Evolutionary conservation across 108 stramenopile species (phyloP).

Genomic region (Cyclotella choctawhatcheeana): DNA sequence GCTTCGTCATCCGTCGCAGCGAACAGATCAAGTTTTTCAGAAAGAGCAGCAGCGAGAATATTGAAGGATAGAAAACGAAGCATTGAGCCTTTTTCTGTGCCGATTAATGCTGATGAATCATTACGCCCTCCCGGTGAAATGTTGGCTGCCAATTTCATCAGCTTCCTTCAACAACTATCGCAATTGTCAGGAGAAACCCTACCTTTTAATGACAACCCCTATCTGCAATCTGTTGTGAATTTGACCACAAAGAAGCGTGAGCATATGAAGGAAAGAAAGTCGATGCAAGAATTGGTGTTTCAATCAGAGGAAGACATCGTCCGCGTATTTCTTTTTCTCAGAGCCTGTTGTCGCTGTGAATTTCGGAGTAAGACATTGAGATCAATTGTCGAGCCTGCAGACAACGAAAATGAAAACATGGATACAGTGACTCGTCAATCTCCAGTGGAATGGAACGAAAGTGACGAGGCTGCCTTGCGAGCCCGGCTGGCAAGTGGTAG

Average conservation of each 20-base stretch:
- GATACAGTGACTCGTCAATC: background rate
- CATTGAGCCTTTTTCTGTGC: constrained; percentile 38
- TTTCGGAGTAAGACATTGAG: background rate
- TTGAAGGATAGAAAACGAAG: constrained; percentile 34
- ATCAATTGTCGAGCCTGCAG: constrained; percentile 2
- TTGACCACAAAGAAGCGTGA: constrained; percentile 22
- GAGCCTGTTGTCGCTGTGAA: constrained; percentile 9
- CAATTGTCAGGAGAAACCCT: constrained; percentile 46
- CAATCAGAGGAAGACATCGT: constrained; percentile 29
- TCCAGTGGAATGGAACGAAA: constrained; percentile 15
- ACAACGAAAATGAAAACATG: constrained; percentile 11
- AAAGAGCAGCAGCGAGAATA: constrained; percentile 30
- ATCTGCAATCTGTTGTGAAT: constrained; percentile 53
- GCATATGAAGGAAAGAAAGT: constrained; percentile 28
- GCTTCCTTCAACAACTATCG: constrained; percentile 60
- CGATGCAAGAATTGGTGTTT: constrained; percentile 50
- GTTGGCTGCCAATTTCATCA: constrained; percentile 71
- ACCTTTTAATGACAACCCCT: constrained; percentile 67
- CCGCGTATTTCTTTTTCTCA: constrained; percentile 34
- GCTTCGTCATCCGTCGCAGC: constrained; percentile 13
- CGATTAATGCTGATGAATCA: background rate
- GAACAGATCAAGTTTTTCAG: constrained; percentile 24
- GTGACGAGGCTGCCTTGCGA: no score
- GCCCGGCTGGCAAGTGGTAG: constrained; percentile 8
- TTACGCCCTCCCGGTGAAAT: constrained; percentile 35